These are phyloP conservation scores for Xylaria acuta DNA, from an alignment of 495 filamentous ascomycete species.

Conservation along the genomic window DNA sequence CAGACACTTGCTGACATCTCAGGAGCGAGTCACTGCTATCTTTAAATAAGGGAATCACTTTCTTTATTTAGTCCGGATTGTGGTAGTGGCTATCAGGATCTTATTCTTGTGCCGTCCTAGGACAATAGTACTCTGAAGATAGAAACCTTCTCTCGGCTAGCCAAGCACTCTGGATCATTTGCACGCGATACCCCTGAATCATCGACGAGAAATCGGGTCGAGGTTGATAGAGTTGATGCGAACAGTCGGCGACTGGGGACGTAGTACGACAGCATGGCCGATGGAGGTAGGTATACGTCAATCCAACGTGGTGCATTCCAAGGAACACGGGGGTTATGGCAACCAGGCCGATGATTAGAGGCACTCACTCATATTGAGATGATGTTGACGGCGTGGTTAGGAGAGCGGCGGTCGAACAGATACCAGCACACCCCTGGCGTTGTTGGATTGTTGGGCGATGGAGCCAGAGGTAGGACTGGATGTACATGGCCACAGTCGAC, in stretches of 20 bases:
- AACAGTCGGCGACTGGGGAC: not conserved
- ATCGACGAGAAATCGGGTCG: not conserved
- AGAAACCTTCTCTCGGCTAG: not conserved
- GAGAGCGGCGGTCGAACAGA: not conserved
- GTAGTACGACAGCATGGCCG: not conserved
- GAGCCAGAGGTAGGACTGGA: not conserved
- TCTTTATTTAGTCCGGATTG: not conserved
- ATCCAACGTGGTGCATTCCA: not conserved
- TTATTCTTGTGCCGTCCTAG: not conserved
- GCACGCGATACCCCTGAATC: not conserved
- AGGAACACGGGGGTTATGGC: not conserved
- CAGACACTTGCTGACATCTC: not conserved
- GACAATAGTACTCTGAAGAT: not conserved
- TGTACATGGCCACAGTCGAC: constrained; percentile 3
- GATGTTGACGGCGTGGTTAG: not conserved
- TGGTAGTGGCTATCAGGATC: not conserved
- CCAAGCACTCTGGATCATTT: not conserved
- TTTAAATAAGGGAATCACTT: constrained; percentile 1
- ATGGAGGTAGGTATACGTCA: not conserved
- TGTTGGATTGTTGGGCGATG: constrained; percentile 6
- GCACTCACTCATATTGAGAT: not conserved
- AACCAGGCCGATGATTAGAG: not conserved
- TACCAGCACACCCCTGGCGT: not conserved
- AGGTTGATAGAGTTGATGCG: constrained; percentile 6
- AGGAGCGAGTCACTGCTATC: not conserved